A percentile compares a stretch with the other conserved stretches of the same genome.
Conservation (phyloP, 1,139 yeast species). For the Candida gigantensis region DNA sequence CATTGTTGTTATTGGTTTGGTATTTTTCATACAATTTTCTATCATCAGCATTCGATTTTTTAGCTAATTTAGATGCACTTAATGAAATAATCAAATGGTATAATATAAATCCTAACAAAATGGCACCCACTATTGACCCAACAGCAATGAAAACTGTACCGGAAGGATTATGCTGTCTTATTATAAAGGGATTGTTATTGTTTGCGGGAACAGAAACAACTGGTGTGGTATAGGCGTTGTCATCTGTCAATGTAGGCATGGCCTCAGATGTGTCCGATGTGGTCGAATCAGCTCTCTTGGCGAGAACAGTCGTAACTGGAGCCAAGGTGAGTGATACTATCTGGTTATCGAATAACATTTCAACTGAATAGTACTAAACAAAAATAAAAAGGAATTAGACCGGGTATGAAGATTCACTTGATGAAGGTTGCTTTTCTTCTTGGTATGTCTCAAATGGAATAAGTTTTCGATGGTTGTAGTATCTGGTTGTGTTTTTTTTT, state of each 20-base stretch:
- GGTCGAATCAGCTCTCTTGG: constrained; percentile 13
- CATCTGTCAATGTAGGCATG: constrained; percentile 19
- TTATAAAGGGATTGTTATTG: constrained; percentile 61
- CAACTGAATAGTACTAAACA: not conserved
- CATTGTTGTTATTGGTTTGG: constrained; percentile 36
- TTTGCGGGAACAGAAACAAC: constrained; percentile 64
- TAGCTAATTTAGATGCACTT: constrained; percentile 42
- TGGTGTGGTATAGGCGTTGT: constrained; percentile 48
- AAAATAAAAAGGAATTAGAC: too few species aligned
- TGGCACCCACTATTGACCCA: constrained; percentile 65
- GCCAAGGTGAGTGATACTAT: constrained; percentile 10
- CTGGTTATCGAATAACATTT: constrained; percentile 5
- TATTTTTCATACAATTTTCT: constrained; percentile 40
- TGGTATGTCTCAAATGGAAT: too few species aligned
- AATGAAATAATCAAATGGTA: constrained; percentile 40
- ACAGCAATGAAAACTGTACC: constrained; percentile 84
- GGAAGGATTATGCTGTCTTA: constrained; percentile 51
- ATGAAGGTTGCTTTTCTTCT: too few species aligned
- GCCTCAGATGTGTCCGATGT: constrained; percentile 10
- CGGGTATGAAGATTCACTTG: too few species aligned
- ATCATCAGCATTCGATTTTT: constrained; percentile 33
- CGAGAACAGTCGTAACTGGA: constrained; percentile 8
- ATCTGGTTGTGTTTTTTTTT: not conserved
- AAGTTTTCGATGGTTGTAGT: too few species aligned
- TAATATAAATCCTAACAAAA: constrained; percentile 46